Base-by-base conservation (phyloP, 345 rosid species). In the Carallia pectinifolia region DNA sequence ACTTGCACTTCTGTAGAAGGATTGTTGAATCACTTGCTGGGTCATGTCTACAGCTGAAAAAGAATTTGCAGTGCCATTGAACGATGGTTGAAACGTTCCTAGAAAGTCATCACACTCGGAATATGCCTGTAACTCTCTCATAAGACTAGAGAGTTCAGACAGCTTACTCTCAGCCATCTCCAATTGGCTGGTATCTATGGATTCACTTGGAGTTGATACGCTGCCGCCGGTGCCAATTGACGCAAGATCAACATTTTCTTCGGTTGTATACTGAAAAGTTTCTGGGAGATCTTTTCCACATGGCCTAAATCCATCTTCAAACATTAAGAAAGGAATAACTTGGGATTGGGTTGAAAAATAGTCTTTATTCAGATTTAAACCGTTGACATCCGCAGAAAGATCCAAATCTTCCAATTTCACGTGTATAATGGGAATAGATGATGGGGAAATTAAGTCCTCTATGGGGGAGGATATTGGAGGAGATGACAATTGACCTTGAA, bases 81-180 rank as follows among this genome's bases (percentile, higher is more conserved):
- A 63, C 40, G 79, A 59, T 18, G 77, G 82, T 58, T 58, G 82
- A 61, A 64, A 68, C 1, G 34, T 36, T 23, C 58, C 83, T 56
- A 58, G 7, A 16, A 62, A 69, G 16, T 54, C 68, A 56, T 53
- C 72, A 69, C 53, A 50, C 33, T 64, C 75, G 38, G 74, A 61
- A 65, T 73, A 72, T 53, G 67, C 52, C 29, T 71, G 76, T 27
- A 76, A 36, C 36, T 85, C 86, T 74, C 76, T 87, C 72, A 77
- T 71, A 47, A 71, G 60, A 76, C 72, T 71, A 53, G 82, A 79
- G n/a, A 82, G 69, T 38, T 73, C 83, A 34, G 79, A 71, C 64
- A 80, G 71, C 72, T 71, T 71, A 58, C 67, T 71, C 71, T 85
- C 86, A 68, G 67, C 67, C 61, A 72, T 66, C 68, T 73, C 82